Evolutionary conservation across 2,329 filamentous ascomycete genomes (phyloP).

Genomic region (Xylaria polymorpha): DNA sequence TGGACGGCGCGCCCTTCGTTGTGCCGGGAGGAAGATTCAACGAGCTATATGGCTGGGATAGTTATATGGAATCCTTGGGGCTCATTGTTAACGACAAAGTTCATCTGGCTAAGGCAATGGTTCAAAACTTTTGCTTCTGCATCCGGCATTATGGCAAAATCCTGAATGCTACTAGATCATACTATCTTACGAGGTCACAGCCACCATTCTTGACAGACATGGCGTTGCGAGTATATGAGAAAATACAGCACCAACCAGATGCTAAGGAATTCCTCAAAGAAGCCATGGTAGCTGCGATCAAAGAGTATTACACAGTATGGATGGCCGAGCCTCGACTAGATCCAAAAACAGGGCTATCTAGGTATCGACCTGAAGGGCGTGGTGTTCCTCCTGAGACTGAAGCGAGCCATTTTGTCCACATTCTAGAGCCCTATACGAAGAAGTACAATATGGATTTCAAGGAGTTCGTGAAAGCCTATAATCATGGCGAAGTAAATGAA

Average conservation of each 20-base stretch:
- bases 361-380: conserved; percentile 84
- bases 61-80: conserved; percentile 96
- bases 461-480: conserved; percentile 91
- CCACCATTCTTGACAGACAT: conserved; percentile 98
- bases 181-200: conserved; percentile 94
- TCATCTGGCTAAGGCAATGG: conserved; percentile 92
- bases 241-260: conserved; percentile 86
- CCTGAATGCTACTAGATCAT: conserved; percentile 93
- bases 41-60: conserved; percentile 98
- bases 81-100: conserved; percentile 86
- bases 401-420: conserved; percentile 84
- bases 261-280: conserved; percentile 83
- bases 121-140: conserved; percentile 96
- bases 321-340: conserved; percentile 82
- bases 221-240: conserved; percentile 92
- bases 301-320: conserved; percentile 95
- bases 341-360: conserved; percentile 79
- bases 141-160: conserved; percentile 99
- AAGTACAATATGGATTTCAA: conserved; percentile 86
- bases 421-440: conserved; percentile 82
- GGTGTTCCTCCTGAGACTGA: conserved; percentile 95
- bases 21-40: conserved; percentile 98
- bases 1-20: conserved; percentile 90
- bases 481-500: conserved; percentile 78
- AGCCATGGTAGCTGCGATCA: conserved; percentile 90